A percentile compares a stretch with the other conserved stretches of the same genome.
phyloP scores from a whole-genome alignment of 768 basidiomycete species.

The Leucocoprinus sp. region DNA sequence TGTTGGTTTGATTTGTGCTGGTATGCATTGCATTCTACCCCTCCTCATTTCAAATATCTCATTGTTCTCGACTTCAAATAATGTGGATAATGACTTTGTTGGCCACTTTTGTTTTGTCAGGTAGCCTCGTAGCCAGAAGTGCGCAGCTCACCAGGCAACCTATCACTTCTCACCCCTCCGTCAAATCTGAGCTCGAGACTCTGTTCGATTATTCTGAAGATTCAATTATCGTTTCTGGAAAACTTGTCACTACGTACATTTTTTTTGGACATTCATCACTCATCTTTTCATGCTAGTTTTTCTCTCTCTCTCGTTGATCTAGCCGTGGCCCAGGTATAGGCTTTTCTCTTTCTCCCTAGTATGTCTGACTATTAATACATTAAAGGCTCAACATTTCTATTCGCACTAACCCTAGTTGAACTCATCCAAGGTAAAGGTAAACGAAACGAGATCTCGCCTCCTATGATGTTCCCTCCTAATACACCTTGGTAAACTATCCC shows the following conservation, averaged over 20 bases:
- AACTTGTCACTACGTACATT: conserved; percentile 67
- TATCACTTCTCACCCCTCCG: conserved; percentile 73
- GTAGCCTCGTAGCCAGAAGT: conserved; percentile 60
- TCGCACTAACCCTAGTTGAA: conserved; percentile 71
- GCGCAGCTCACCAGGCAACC: conserved; percentile 53
- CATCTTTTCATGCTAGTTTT: not conserved
- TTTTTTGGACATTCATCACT: not conserved
- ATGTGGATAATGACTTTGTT: no score
- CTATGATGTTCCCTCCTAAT: conserved; percentile 64
- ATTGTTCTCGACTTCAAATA: no score
- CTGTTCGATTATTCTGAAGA: conserved; percentile 68
- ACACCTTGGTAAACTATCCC: conserved; percentile 37
- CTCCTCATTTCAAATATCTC: not conserved
- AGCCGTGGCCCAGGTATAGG: conserved; percentile 64
- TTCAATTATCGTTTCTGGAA: conserved; percentile 62
- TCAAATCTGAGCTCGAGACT: conserved; percentile 49
- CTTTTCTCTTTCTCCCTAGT: not conserved
- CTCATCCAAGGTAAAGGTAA: conserved; percentile 56
- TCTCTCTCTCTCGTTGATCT: conserved; percentile 1
- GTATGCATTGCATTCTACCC: conserved; percentile 25
- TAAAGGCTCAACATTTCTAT: conserved; percentile 67
- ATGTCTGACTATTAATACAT: not conserved
- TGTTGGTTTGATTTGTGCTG: conserved; percentile 84
- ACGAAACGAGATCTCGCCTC: conserved; percentile 49
- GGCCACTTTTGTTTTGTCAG: conserved; percentile 35